Conservation (phyloP, 2,329 filamentous ascomycete species). For the Cladosporium oxysporum region DNA sequence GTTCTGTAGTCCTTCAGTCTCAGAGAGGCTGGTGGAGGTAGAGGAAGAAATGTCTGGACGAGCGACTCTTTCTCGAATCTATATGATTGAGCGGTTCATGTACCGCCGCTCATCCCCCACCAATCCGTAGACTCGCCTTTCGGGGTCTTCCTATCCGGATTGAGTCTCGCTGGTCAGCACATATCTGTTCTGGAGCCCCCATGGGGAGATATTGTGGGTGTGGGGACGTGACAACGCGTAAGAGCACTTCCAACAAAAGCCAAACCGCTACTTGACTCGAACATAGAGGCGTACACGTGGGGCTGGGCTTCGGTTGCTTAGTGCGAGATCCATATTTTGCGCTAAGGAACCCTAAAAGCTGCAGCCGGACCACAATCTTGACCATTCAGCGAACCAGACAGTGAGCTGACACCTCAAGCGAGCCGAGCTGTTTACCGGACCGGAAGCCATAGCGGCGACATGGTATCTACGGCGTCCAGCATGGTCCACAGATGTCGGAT, state of each 20-base stretch:
- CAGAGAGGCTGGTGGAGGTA: neutral
- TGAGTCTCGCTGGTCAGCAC: neutral
- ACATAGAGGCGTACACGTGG: neutral
- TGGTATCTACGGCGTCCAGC: neutral
- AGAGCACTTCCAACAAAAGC: neutral
- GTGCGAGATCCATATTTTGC: neutral
- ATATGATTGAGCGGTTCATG: neutral
- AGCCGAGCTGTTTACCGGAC: neutral
- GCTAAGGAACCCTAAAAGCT: slow-evolving; percentile 8
- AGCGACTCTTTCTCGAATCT: neutral
- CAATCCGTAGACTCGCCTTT: neutral
- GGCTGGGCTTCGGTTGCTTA: neutral
- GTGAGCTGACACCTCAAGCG: neutral
- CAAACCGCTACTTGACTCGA: neutral
- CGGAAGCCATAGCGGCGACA: neutral
- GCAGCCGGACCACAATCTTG: neutral
- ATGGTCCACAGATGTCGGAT: neutral
- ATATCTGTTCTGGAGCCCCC: neutral
- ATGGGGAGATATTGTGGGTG: neutral
- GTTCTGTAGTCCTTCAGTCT: neutral
- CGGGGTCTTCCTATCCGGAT: neutral
- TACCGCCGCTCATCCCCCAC: neutral
- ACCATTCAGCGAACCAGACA: neutral
- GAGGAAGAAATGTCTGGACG: neutral
- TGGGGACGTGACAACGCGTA: slow-evolving; percentile 1